phyloP scores from a whole-genome alignment of 75 land plant genomes.

The Sequoia sempervirens region DNA sequence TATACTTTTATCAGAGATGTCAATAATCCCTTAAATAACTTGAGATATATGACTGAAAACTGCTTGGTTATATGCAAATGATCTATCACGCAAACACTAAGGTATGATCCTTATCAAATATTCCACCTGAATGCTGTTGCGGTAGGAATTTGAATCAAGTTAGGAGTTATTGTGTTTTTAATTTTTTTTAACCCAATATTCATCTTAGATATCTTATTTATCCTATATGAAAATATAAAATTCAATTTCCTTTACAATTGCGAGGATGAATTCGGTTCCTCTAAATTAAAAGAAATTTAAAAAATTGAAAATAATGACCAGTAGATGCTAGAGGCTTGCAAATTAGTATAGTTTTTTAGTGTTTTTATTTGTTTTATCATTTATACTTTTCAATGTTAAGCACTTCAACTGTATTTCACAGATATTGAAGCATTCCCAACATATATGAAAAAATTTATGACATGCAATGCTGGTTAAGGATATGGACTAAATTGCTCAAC shows the following conservation, averaged over 20 bases:
- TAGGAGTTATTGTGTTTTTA: background rate
- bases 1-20: background rate
- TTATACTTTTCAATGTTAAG: background rate
- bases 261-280: background rate
- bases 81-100: background rate
- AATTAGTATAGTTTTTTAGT: background rate
- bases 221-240: background rate
- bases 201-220: background rate
- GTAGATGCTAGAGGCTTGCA: background rate
- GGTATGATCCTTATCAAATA: background rate
- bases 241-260: background rate
- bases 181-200: background rate
- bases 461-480: background rate
- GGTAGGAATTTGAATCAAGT: background rate
- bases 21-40: background rate
- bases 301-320: background rate
- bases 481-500: background rate
- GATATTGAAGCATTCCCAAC: background rate
- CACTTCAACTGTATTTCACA: background rate
- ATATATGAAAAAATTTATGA: background rate
- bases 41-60: background rate
- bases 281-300: background rate
- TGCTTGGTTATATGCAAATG: background rate
- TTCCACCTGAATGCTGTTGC: background rate
- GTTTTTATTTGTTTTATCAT: no score